Evolutionary conservation across 345 rosid genomes (phyloP), one percentile per base, ranked within the genome.

Genomic region (Diplotaxis tenuifolia): DNA sequence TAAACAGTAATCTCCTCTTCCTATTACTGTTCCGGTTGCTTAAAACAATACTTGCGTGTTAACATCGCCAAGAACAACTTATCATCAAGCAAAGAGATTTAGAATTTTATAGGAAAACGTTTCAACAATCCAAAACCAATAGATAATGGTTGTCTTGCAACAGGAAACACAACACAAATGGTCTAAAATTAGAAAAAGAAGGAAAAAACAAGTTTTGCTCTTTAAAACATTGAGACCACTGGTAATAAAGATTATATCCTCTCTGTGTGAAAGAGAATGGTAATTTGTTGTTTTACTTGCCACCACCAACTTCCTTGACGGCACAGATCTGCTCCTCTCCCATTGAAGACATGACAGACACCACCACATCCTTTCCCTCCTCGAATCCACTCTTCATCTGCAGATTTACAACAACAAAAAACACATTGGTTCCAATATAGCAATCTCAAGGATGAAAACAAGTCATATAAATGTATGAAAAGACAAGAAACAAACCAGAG

Each of bases 321-420:
- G 89, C 86, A 75, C 88, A 83, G 74, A 91, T 88, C 86, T 88
- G 97, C 87, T 91, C 97, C 83, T 91, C 95, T 45, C 97, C 97
- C 97, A 91, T 91, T 31, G 97, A 78, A 72, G 86, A 86, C 97
- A 89, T 89, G 66, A 91, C 95, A 38, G 85, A 45, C 76, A 91
- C 94, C 40, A 89, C 90, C 49, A 91, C 86, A 76, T 90, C 94
- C 71, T 85, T 88, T 25, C 93, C 96, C 49, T 86, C 91, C 5
- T 69, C 85, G 73, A 86, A 85, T 65, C 93, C 93, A 49, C 79
- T 83, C 90, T 82, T 86, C 83, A 90, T 85, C 96, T 90, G 62
- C 50, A 66, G n/a, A 5, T 25, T 25, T 2, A 2, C 4, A 22
- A 22, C 59, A 53, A 7, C n/a, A n/a, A n/a, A n/a, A n/a, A n/a